These are phyloP conservation scores for Ceriops decandra DNA, from an alignment of 345 rosid species.

Conservation along the genomic window DNA sequence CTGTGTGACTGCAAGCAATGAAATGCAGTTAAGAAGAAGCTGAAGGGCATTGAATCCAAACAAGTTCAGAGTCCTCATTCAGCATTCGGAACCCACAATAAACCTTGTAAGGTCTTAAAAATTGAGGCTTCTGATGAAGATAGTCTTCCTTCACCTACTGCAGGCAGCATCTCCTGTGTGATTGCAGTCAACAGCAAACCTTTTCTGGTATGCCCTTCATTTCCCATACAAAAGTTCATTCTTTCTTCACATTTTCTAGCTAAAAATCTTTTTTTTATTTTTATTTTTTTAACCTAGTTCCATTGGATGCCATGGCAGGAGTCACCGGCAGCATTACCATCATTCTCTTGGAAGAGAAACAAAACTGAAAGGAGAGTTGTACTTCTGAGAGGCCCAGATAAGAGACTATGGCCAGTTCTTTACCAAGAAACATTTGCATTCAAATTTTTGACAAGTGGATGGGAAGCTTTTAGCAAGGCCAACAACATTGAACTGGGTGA, in stretches of 20 bases:
- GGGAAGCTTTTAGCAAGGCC: slow-evolving; percentile 35
- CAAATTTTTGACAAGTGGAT: slow-evolving; percentile 25
- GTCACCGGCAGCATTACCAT: slow-evolving; percentile 28
- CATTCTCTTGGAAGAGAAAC: background rate
- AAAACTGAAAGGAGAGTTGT: slow-evolving; percentile 19
- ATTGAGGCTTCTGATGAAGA: background rate
- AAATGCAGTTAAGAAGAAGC: slow-evolving; percentile 21
- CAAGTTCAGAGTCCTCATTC: background rate
- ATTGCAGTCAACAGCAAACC: slow-evolving; percentile 5
- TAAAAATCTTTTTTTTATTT: background rate
- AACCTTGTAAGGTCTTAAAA: background rate
- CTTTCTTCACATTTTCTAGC: background rate
- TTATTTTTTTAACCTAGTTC: background rate
- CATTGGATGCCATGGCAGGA: slow-evolving; percentile 16
- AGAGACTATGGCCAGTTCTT: slow-evolving; percentile 35
- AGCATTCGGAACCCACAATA: background rate
- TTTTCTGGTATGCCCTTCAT: slow-evolving; percentile 21
- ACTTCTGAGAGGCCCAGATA: slow-evolving; percentile 28
- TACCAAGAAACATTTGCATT: slow-evolving; percentile 18
- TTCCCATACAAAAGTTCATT: background rate
- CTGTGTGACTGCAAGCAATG: background rate
- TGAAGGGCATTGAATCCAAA: background rate
- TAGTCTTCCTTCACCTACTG: slow-evolving; percentile 1
- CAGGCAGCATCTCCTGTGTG: slow-evolving; percentile 12
- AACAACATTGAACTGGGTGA: slow-evolving; percentile 32